Evolutionary conservation across 202 grass and related monocot species (phyloP).

Genomic region (Schoenoplectus triqueter): DNA sequence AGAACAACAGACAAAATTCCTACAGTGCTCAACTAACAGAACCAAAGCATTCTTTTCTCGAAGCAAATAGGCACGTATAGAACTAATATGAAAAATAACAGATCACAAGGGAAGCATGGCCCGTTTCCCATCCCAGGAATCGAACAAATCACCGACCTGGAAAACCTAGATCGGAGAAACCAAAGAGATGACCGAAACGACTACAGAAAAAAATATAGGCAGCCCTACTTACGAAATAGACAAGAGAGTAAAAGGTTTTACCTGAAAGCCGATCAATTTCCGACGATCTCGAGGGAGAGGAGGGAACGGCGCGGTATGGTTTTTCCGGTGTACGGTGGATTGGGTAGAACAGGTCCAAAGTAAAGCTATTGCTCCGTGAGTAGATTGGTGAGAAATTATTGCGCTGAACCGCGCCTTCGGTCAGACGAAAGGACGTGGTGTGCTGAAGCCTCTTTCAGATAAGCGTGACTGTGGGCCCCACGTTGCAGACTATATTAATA

Average conservation of each 20-base stretch:
- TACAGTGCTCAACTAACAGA: background rate
- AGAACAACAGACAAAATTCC: background rate
- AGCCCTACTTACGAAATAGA: conserved; percentile 14
- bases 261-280: background rate
- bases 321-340: conserved; percentile 45
- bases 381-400: conserved; percentile 16
- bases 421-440: conserved; percentile 20
- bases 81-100: background rate
- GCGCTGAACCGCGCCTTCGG: background rate
- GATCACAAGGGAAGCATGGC: background rate
- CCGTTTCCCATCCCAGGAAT: background rate
- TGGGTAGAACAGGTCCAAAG: conserved; percentile 63
- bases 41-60: background rate
- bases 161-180: conserved; percentile 18
- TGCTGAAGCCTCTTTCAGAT: background rate
- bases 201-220: background rate
- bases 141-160: background rate
- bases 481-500: background rate
- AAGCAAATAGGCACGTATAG: background rate
- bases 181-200: background rate
- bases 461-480: conserved; percentile 1
- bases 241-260: conserved; percentile 5
- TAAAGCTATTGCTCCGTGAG: background rate
- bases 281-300: conserved; percentile 37
- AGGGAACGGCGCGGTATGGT: background rate